A percentile compares a stretch with the other conserved stretches of the same genome.
phyloP scores from a whole-genome alignment of 1,284 basidiomycete genomes.

The Waitea zeae region DNA sequence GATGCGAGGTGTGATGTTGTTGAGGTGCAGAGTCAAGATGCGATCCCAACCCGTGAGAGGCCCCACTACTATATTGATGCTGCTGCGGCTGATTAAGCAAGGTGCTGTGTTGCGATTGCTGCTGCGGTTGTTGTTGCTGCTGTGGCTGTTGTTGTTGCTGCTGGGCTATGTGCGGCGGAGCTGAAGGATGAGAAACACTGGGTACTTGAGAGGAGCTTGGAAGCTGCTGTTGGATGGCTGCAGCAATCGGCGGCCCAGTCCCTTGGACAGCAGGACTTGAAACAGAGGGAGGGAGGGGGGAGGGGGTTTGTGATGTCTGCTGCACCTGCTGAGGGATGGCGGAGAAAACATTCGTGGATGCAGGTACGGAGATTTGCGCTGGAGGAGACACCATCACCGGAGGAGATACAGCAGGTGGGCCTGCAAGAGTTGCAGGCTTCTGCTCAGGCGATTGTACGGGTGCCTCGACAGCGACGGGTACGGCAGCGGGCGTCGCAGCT shows the following conservation, averaged over 20 bases:
- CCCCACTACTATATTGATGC: too few relatives aligned
- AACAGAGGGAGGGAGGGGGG: too few relatives aligned
- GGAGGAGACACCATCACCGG: constrained; percentile 14
- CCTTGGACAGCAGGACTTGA: too few relatives aligned
- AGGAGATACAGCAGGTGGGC: constrained; percentile 9
- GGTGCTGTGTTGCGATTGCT: constrained; percentile 12
- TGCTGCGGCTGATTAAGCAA: constrained; percentile 18
- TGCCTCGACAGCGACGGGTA: constrained; percentile 16
- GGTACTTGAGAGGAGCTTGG: too few relatives aligned
- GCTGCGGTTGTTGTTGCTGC: constrained; percentile 10
- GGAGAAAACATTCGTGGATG: constrained; percentile 24
- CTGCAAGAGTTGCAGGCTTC: constrained; percentile 6
- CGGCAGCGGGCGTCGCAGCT: constrained; percentile 11
- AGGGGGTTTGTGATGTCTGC: too few relatives aligned
- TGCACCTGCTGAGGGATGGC: constrained; percentile 29
- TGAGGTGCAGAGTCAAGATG: constrained; percentile 25
- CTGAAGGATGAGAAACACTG: too few relatives aligned
- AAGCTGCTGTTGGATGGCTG: too few relatives aligned
- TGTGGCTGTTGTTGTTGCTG: constrained; percentile 12
- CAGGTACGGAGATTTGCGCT: constrained; percentile 12
- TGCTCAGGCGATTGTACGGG: constrained; percentile 15
- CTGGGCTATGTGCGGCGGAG: too few relatives aligned
- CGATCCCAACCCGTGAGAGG: too few relatives aligned
- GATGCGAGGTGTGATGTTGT: constrained; percentile 12
- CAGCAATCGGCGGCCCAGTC: too few relatives aligned